Conservation (phyloP, 1,284 basidiomycete genomes). For the Moesziomyces globuligerus region DNA sequence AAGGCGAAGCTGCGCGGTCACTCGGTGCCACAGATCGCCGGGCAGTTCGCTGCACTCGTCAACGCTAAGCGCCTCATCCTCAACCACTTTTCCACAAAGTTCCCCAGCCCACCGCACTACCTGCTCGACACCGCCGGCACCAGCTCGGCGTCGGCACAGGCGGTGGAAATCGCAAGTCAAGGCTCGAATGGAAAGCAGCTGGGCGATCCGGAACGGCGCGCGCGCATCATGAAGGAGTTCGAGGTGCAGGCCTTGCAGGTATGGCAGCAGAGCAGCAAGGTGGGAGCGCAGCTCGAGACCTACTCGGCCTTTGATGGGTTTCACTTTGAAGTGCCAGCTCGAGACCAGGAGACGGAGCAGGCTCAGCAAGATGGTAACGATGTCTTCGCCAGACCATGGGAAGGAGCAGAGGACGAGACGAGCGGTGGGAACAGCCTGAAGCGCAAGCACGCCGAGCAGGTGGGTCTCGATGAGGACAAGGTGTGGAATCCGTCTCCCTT, state of each 20-base stretch:
- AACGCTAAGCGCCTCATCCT: conserved; percentile 52
- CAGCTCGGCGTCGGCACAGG: conserved; percentile 1
- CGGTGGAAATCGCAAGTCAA: not conserved
- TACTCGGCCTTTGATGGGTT: conserved; percentile 44
- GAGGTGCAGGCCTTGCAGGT: conserved; percentile 53
- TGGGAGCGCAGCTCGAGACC: conserved; percentile 10
- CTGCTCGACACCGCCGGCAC: conserved; percentile 29
- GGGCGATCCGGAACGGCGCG: conserved; percentile 41
- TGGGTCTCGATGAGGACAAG: not conserved
- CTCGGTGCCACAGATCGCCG: conserved; percentile 61
- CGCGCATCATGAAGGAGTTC: conserved; percentile 50
- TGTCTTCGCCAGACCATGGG: conserved; percentile 27
- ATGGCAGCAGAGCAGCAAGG: conserved; percentile 30
- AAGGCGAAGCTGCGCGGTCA: conserved; percentile 56
- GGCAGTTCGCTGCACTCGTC: conserved; percentile 56
- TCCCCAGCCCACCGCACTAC: conserved; percentile 46
- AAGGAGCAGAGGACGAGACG: not conserved
- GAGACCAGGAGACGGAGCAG: conserved; percentile 1
- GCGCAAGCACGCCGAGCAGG: conserved; percentile 20
- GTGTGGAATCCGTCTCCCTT: conserved; percentile 25
- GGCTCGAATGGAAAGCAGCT: conserved; percentile 14
- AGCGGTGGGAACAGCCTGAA: conserved; percentile 21
- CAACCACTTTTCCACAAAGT: conserved; percentile 64
- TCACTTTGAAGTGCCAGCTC: conserved; percentile 31
- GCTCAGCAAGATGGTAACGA: not conserved